Conservation (phyloP, 352 stramenopile species). For the Phytopythium mirpurense region DNA sequence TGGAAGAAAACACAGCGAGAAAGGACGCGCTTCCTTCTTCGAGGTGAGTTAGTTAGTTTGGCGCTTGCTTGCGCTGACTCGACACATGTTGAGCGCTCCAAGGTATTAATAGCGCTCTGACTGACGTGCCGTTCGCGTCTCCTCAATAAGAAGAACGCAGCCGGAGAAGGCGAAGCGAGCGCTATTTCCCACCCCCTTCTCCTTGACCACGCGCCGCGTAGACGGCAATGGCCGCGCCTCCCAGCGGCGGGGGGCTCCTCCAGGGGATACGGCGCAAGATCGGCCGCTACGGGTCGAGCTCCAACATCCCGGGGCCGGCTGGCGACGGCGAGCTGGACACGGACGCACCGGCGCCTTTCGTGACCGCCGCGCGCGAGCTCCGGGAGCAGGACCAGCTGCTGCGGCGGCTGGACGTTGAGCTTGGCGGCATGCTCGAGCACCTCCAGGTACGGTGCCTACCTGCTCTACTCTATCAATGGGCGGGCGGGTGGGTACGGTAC, state of each 20-base stretch:
- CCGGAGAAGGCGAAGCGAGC: too few relatives aligned
- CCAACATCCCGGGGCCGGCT: slow-evolving; percentile 4
- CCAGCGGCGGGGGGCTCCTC: slow-evolving; percentile 26
- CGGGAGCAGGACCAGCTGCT: slow-evolving; percentile 44
- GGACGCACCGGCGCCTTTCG: slow-evolving; percentile 22
- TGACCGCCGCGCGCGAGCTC: slow-evolving; percentile 40
- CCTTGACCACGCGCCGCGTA: too few relatives aligned
- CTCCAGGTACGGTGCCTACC: slow-evolving; percentile 21
- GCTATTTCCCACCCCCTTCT: neutral
- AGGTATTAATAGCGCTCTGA: too few relatives aligned
- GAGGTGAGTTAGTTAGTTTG: too few relatives aligned
- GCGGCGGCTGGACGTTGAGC: slow-evolving; percentile 34
- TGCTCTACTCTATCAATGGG: too few relatives aligned
- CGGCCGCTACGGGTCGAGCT: slow-evolving; percentile 23
- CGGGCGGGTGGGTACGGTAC: too few relatives aligned
- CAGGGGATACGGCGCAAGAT: slow-evolving; percentile 66
- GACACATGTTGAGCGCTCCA: too few relatives aligned
- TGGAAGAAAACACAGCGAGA: too few relatives aligned
- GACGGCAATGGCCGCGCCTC: neutral
- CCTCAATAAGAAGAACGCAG: too few relatives aligned
- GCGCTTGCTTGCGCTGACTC: too few relatives aligned
- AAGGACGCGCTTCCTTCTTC: too few relatives aligned
- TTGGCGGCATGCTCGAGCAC: slow-evolving; percentile 49
- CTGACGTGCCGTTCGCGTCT: too few relatives aligned
- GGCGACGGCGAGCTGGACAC: slow-evolving; percentile 5